Evolutionary conservation across 2,329 filamentous ascomycete species (phyloP).

Genomic region (Nemania sp.): DNA sequence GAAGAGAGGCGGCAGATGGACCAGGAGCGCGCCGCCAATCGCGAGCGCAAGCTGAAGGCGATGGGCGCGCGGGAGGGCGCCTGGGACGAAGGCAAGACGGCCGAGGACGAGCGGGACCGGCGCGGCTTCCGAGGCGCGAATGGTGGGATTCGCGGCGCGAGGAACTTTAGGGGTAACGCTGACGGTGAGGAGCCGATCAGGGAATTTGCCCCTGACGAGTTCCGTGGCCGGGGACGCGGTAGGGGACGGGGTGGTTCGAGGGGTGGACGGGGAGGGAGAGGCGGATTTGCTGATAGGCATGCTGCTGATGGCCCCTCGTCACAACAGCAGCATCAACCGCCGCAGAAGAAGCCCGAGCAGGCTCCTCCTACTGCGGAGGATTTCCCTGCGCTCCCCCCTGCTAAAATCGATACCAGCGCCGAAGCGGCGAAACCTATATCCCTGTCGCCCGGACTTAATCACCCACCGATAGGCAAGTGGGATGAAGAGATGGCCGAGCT

Average conservation of each 20-base stretch:
- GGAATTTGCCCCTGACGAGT: conserved; percentile 51
- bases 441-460: conserved; percentile 50
- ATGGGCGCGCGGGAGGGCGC: conserved; percentile 64
- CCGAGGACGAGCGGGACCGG: conserved; percentile 55
- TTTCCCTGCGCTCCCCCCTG: conserved; percentile 56
- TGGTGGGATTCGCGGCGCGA: conserved; percentile 56
- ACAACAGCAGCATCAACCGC: conserved; percentile 35
- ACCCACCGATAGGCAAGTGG: conserved; percentile 62
- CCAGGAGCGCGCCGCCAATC: conserved; percentile 70
- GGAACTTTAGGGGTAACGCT: conserved; percentile 47
- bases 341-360: conserved; percentile 43
- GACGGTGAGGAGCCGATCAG: conserved; percentile 58
- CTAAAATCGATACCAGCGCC: conserved; percentile 48
- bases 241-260: conserved; percentile 49
- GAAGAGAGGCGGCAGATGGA: conserved; percentile 65
- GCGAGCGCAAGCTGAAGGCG: conserved; percentile 71
- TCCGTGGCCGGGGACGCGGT: conserved; percentile 52
- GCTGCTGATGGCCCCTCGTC: conserved; percentile 36
- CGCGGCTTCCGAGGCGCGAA: conserved; percentile 56
- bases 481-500: conserved; percentile 69
- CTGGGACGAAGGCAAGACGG: conserved; percentile 71
- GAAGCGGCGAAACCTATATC: conserved; percentile 38
- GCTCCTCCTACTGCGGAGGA: conserved; percentile 53
- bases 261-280: conserved; percentile 50
- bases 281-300: conserved; percentile 45